Conservation (phyloP, 2,329 filamentous ascomycete genomes). For the Pseudogymnoascus sp. region DNA sequence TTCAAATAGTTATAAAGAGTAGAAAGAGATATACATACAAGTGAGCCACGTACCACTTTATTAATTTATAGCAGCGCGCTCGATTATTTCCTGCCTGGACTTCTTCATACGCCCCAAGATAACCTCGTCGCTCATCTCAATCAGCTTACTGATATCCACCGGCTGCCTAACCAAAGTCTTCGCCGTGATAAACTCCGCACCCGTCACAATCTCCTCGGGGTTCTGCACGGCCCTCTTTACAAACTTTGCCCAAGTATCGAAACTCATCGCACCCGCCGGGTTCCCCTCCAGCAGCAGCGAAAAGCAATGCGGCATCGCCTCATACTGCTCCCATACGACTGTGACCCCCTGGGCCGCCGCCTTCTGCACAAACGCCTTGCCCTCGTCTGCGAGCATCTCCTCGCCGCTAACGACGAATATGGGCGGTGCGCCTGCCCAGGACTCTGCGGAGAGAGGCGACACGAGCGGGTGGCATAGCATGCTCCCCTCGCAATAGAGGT, state of each 20-base stretch:
- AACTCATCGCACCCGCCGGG: conserved; percentile 42
- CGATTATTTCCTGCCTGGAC: conserved; percentile 19
- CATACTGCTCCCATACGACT: conserved; percentile 63
- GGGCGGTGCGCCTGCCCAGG: conserved; percentile 58
- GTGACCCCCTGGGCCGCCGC: conserved; percentile 48
- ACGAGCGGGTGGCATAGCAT: conserved; percentile 59
- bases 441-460: conserved; percentile 47
- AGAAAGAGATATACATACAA: neutral
- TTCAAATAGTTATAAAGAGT: neutral
- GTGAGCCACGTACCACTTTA: neutral
- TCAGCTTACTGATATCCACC: conserved; percentile 38
- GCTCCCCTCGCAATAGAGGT: conserved; percentile 47
- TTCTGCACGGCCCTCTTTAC: conserved; percentile 33
- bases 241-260: conserved; percentile 49
- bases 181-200: conserved; percentile 40
- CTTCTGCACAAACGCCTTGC: conserved; percentile 48
- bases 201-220: conserved; percentile 23
- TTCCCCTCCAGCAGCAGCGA: conserved; percentile 45
- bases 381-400: conserved; percentile 65
- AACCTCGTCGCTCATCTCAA: conserved; percentile 36
- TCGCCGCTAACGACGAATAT: conserved; percentile 61
- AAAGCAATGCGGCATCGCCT: conserved; percentile 76
- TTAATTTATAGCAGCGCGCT: conserved; percentile 11
- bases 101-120: conserved; percentile 33
- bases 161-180: conserved; percentile 42